Base-by-base conservation (phyloP, 1,139 yeast genomes). In the Scheffersomyces parashehatae region DNA sequence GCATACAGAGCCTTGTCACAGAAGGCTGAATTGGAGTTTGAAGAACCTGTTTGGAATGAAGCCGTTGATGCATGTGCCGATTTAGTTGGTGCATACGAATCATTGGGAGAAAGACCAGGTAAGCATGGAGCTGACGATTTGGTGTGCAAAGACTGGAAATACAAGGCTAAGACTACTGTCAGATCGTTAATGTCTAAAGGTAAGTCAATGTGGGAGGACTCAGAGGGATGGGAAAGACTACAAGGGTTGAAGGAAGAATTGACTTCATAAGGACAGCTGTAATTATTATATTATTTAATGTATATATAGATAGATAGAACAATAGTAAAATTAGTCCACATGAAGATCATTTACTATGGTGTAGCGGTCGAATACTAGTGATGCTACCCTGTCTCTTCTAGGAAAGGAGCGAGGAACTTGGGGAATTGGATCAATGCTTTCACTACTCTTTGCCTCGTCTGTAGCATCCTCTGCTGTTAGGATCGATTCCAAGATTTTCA, bases 141-240 rank as follows among this genome's bases (percentile, higher is more conserved):
- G 12, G 96, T 93, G 5, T 90, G 97, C 62, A 81, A 83, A 55
- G 96, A 90, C 59, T 91, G 98, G 98, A 85, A 81, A 57, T 88
- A 85, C 66, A 90, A 90, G 61, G 84, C 95, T 2, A 77, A 83
- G 50, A 78, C 87, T 9, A 73, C 88, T 0, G 75, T 90, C 12
- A 76, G 96, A 54, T 78, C 89, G 1, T 69, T 90, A 51, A 77
- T 87, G 79, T 85, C 95, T 24, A 86, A 85, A 58, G 97, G 96
- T 12, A 85, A 80, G 55, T 71, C 75, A 29, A 78, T 76, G 57
- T 89, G 95, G 96, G 91, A 88, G 56, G 91, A 79, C 51, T 74
- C 87, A 2, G 83, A 79, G 30, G 95, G 90, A 2, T 90, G 95
- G 89, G 81, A 82, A 34, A 74, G 73, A 46, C 66, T 91, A 44